Conservation (phyloP, 768 basidiomycete species). For the Calvatia gigantea region DNA sequence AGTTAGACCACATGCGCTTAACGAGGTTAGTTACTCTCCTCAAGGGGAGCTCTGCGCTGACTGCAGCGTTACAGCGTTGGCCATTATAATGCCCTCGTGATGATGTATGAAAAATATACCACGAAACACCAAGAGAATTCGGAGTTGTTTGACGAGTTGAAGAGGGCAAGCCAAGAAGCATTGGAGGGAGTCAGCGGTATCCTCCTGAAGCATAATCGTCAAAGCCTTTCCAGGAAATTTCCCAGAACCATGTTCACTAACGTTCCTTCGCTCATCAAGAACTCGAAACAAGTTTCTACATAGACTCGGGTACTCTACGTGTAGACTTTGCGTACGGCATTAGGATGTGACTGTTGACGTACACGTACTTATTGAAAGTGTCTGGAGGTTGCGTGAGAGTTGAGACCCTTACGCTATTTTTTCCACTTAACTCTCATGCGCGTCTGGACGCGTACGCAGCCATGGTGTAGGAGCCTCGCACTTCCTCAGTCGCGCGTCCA, state of each 20-base stretch:
- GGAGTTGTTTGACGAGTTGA: conserved; percentile 37
- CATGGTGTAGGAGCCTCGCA: conserved; percentile 9
- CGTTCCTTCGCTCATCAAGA: conserved; percentile 20
- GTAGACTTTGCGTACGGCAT: neutral
- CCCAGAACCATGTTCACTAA: conserved; percentile 39
- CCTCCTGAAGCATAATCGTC: conserved; percentile 47
- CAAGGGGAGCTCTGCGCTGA: neutral
- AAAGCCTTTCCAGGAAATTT: conserved; percentile 46
- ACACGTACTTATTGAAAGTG: neutral
- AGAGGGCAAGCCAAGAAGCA: conserved; percentile 34
- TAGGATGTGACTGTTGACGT: neutral
- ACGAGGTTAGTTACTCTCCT: conserved; percentile 32
- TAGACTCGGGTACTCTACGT: neutral
- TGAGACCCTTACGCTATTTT: conserved; percentile 3
- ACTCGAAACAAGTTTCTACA: neutral
- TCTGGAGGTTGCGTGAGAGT: conserved; percentile 1
- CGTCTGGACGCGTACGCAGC: conserved; percentile 5
- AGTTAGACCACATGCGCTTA: conserved; percentile 40
- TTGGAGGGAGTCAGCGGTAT: conserved; percentile 30
- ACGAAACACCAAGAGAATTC: conserved; percentile 36
- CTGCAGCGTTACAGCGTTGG: conserved; percentile 31
- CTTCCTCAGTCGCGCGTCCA: neutral
- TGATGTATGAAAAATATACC: conserved; percentile 53
- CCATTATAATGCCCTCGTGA: conserved; percentile 52
- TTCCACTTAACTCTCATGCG: conserved; percentile 6